These are phyloP conservation scores for Houttuynia cordata DNA, from an alignment of 164 flowering plant species.

Conservation along the genomic window DNA sequence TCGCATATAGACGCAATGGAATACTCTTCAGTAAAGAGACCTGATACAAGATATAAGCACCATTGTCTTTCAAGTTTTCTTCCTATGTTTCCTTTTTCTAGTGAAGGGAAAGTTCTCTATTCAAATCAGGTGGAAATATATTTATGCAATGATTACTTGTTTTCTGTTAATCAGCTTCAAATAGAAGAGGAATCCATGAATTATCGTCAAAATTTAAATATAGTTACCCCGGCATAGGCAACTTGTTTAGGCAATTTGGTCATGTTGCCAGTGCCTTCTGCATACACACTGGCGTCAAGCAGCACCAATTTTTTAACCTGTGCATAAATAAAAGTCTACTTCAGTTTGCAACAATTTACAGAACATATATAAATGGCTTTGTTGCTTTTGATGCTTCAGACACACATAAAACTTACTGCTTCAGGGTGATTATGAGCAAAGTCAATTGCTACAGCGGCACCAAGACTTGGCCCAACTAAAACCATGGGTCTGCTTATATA, in stretches of 20 bases:
- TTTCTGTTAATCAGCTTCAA: neutral
- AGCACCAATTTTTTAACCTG: slow-evolving; percentile 79
- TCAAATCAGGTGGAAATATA: neutral
- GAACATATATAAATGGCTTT: neutral
- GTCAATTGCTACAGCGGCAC: slow-evolving; percentile 94
- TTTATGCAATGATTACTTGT: neutral
- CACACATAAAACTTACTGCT: slow-evolving; percentile 45
- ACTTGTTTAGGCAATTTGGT: slow-evolving; percentile 49
- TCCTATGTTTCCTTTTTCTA: no score
- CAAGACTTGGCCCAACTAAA: slow-evolving; percentile 95
- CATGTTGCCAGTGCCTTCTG: slow-evolving; percentile 73
- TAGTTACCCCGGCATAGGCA: slow-evolving; percentile 87
- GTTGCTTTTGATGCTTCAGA: neutral
- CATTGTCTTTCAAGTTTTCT: neutral
- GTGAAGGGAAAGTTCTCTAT: neutral
- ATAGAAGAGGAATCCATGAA: neutral
- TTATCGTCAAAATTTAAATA: neutral
- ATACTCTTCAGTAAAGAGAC: slow-evolving; percentile 27
- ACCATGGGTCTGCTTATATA: slow-evolving; percentile 70
- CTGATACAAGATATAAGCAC: slow-evolving; percentile 9
- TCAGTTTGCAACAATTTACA: neutral
- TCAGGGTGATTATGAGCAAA: slow-evolving; percentile 68
- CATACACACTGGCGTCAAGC: slow-evolving; percentile 87
- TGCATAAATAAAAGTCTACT: neutral
- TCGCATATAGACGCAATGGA: slow-evolving; percentile 21